Conservation (phyloP, 2,329 filamentous ascomycete species). For the Paraphaeosphaeria minitans region DNA sequence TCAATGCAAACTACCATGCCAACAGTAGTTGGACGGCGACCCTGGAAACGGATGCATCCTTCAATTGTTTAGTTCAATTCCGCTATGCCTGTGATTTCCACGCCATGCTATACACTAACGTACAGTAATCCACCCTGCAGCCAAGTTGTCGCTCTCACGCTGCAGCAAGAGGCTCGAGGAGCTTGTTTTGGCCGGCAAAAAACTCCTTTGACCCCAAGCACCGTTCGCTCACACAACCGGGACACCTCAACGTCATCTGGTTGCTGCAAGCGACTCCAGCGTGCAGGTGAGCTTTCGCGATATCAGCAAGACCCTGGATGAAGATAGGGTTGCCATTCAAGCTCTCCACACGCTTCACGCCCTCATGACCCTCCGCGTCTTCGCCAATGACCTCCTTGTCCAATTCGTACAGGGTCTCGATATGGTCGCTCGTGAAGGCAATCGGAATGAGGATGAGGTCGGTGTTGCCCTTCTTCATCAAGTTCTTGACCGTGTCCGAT, state of each 20-base stretch:
- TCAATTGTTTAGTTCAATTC: too few species aligned
- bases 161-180: constrained; percentile 21
- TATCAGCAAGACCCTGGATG: constrained; percentile 84
- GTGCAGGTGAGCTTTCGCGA: constrained; percentile 79
- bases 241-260: constrained; percentile 91
- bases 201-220: constrained; percentile 79
- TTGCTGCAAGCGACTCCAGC: constrained; percentile 72
- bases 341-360: constrained; percentile 85
- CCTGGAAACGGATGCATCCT: too few species aligned
- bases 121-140: neutral
- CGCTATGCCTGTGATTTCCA: neutral
- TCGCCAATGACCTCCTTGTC: constrained; percentile 95
- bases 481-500: constrained; percentile 81
- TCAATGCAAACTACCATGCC: too few species aligned
- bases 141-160: neutral
- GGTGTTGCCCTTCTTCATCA: constrained; percentile 88
- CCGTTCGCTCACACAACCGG: constrained; percentile 87
- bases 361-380: constrained; percentile 58
- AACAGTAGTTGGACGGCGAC: too few species aligned
- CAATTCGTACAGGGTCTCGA: constrained; percentile 93
- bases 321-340: constrained; percentile 91
- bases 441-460: constrained; percentile 92
- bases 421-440: constrained; percentile 98
- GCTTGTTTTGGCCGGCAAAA: constrained; percentile 57
- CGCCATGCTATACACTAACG: constrained; percentile 4